Base-by-base conservation (phyloP, 2,329 filamentous ascomycete genomes). In the Arachnomyces sp. region DNA sequence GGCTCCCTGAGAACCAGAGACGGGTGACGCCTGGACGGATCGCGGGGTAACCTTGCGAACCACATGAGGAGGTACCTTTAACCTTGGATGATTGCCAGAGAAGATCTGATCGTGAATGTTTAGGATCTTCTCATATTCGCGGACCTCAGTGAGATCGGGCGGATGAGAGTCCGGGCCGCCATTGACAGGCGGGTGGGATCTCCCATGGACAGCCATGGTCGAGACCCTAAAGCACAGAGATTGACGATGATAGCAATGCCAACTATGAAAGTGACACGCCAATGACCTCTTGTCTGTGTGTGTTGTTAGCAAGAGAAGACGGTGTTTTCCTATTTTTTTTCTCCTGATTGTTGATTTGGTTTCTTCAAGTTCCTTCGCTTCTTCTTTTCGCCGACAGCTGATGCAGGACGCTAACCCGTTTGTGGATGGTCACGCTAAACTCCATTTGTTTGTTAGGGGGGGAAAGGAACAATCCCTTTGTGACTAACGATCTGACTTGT, bases 101-200 rank as follows among this genome's bases (percentile, higher is more conserved):
- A 92, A 71, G 52, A 96, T 76, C 51, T 80, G 73, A 68, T 94
- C 84, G 63, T 81, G 82, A 63, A 96, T 80, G 51, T 73, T 77
- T 56, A 94, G 61, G 55, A 96, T 84, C 66, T 82, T 86, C 57
- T 82, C 76, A 68, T 87, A 92, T 64, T 89, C 78, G 53, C 71
- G 63, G 36, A 82, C 64, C 56, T 82, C 77, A 54, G 73, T 67
- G 43, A 71, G 58, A 49, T 77, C 44, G 41, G 57, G 51, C 39
- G 54, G 45, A 20, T 52, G 51, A 31, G 49, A 18, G 28, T 31
- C 39, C 47, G 54, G 44, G 41, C 54, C 48, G 44, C 53, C 52
- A 48, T 55, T 51, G 46, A 60, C 43, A 44, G 55, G 46, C 42
- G 57, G 51, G 43, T 59, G 57, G 52, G 57, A 53, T 42, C 53